Percentiles rank a stretch among this genome's conserved stretches.
These are phyloP conservation scores for Metschnikowia proteae DNA, from an alignment of 805 yeast genomes.

Conservation along the genomic window DNA sequence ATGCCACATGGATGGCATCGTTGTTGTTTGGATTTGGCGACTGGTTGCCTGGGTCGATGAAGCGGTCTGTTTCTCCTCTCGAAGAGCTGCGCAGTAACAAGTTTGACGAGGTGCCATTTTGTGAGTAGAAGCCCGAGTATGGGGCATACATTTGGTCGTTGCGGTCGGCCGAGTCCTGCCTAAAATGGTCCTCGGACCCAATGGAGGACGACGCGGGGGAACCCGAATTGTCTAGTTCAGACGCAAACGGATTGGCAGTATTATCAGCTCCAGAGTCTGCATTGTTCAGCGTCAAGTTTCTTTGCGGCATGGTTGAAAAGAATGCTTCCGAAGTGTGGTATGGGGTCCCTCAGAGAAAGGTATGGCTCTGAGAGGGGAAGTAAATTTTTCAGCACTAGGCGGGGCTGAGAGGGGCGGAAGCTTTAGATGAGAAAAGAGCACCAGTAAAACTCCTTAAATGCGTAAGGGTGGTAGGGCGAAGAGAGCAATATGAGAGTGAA, in stretches of 20 bases:
- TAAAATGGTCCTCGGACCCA: constrained; percentile 12
- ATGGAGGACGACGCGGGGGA: constrained; percentile 9
- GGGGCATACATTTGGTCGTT: constrained; percentile 30
- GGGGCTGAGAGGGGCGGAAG: no score
- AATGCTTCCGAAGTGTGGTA: not conserved
- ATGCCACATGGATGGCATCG: constrained; percentile 38
- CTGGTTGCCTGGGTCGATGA: constrained; percentile 9
- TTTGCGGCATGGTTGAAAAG: constrained; percentile 20
- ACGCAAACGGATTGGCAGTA: constrained; percentile 12
- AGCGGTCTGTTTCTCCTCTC: constrained; percentile 14
- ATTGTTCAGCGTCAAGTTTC: constrained; percentile 33
- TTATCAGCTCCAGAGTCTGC: constrained; percentile 3
- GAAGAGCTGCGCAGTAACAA: constrained; percentile 22
- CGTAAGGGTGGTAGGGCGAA: not conserved
- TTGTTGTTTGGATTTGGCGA: constrained; percentile 6
- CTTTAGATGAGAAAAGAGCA: no score
- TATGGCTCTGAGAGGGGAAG: not conserved
- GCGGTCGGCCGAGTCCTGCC: not conserved
- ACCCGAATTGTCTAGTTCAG: constrained; percentile 12
- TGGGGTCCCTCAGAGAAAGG: not conserved
- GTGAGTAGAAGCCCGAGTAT: constrained; percentile 32
- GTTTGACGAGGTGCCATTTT: constrained; percentile 38
- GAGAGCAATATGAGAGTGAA: not conserved
- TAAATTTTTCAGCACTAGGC: no score
- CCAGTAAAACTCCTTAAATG: not conserved